phyloP scores from a whole-genome alignment of 495 filamentous ascomycete genomes.

The Xylaria nigripes region DNA sequence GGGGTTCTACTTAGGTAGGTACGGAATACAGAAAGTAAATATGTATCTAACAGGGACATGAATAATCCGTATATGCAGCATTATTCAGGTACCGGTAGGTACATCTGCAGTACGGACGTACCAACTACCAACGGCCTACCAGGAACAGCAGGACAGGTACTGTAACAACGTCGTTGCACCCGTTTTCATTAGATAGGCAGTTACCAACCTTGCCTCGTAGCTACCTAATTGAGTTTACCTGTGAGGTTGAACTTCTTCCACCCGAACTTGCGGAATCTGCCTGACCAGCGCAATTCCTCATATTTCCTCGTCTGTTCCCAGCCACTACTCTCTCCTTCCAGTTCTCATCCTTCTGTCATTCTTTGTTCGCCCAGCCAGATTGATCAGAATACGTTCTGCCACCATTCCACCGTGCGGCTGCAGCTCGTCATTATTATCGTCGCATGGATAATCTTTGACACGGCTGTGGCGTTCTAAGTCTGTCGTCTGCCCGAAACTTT shows the following conservation, averaged over 20 bases:
- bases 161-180: no score
- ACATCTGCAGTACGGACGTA: no score
- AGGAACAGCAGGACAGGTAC: no score
- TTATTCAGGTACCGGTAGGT: no score
- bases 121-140: no score
- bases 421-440: neutral
- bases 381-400: neutral
- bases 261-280: neutral
- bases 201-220: no score
- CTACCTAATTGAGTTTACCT: neutral
- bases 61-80: no score
- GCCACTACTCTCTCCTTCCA: neutral
- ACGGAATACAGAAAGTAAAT: no score
- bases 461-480: neutral
- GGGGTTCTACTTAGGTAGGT: no score
- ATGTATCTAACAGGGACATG: no score
- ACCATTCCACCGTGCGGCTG: neutral
- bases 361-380: neutral
- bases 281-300: constrained; percentile 1
- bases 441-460: constrained; percentile 1
- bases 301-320: neutral
- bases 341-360: neutral
- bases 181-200: no score
- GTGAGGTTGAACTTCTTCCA: constrained; percentile 8
- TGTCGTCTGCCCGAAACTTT: neutral